Evolutionary conservation across 768 basidiomycete genomes (phyloP).

Genomic region (Lactarius tabidus): DNA sequence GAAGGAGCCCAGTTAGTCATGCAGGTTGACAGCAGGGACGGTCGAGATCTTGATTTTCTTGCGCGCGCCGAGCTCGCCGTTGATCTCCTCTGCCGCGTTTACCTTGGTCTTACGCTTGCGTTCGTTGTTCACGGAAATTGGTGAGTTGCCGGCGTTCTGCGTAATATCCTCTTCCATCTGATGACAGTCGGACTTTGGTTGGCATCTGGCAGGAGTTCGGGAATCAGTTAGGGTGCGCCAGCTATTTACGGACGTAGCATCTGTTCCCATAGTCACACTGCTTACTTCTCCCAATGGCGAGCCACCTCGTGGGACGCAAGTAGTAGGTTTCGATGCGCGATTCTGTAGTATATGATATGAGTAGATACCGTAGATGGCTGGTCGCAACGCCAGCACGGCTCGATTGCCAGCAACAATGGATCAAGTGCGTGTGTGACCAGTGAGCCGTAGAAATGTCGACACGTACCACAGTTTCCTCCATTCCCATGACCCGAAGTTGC

Average conservation of each 20-base stretch:
- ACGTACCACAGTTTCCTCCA: constrained; percentile 50
- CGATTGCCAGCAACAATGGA: background rate
- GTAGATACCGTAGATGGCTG: background rate
- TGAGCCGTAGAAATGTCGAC: background rate
- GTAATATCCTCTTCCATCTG: constrained; percentile 42
- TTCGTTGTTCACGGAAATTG: constrained; percentile 27
- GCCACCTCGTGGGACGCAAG: background rate
- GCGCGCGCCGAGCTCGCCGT: constrained; percentile 32
- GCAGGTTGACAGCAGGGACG: constrained; percentile 64
- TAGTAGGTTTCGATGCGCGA: constrained; percentile 14
- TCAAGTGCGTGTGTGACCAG: background rate
- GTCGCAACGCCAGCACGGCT: background rate
- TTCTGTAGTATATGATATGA: constrained; percentile 7
- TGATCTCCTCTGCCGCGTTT: constrained; percentile 22
- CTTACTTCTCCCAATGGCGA: background rate
- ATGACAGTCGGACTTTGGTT: constrained; percentile 13
- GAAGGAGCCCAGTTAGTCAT: constrained; percentile 45
- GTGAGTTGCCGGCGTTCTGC: constrained; percentile 27
- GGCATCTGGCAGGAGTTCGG: background rate
- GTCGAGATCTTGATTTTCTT: constrained; percentile 77
- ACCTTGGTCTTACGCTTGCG: constrained; percentile 35
- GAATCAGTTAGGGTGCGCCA: background rate
- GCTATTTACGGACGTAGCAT: background rate
- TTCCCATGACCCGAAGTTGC: constrained; percentile 58
- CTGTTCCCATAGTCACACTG: background rate